These are phyloP conservation scores for Lactarius indigo DNA, from an alignment of 768 basidiomycete genomes.

Conservation along the genomic window DNA sequence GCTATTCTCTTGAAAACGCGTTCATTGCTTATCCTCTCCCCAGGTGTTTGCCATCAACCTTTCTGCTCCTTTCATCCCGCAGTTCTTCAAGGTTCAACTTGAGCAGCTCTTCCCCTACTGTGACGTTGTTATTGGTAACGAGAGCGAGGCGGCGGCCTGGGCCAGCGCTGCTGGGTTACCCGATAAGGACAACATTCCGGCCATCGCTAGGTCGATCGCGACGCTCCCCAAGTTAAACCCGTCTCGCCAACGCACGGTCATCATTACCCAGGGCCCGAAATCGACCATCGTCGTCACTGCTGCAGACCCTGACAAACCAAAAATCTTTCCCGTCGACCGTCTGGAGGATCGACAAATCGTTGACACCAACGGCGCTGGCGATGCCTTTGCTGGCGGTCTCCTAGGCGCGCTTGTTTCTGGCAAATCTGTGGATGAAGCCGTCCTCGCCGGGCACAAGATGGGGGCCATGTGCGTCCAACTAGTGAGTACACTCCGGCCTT, in stretches of 20 bases:
- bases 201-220: conserved; percentile 77
- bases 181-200: conserved; percentile 50
- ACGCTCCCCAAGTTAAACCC: conserved; percentile 68
- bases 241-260: conserved; percentile 71
- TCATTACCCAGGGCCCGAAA: conserved; percentile 88
- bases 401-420: conserved; percentile 79
- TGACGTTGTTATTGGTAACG: conserved; percentile 95
- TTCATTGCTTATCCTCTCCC: conserved; percentile 4
- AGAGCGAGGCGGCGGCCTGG: conserved; percentile 88
- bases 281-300: conserved; percentile 74
- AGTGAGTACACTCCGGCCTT: conserved; percentile 39
- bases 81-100: conserved; percentile 85
- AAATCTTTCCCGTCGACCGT: conserved; percentile 54
- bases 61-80: conserved; percentile 94
- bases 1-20: not conserved
- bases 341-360: conserved; percentile 68
- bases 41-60: conserved; percentile 91
- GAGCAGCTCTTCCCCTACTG: conserved; percentile 77
- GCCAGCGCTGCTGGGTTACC: conserved; percentile 68
- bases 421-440: conserved; percentile 69
- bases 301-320: conserved; percentile 49
- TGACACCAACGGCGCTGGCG: conserved; percentile 98
- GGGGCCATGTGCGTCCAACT: conserved; percentile 82
- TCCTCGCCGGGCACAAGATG: conserved; percentile 84
- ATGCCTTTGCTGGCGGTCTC: conserved; percentile 97